Conservation (phyloP, 2,329 filamentous ascomycete species). For the Camptophora hylomeconis region DNA sequence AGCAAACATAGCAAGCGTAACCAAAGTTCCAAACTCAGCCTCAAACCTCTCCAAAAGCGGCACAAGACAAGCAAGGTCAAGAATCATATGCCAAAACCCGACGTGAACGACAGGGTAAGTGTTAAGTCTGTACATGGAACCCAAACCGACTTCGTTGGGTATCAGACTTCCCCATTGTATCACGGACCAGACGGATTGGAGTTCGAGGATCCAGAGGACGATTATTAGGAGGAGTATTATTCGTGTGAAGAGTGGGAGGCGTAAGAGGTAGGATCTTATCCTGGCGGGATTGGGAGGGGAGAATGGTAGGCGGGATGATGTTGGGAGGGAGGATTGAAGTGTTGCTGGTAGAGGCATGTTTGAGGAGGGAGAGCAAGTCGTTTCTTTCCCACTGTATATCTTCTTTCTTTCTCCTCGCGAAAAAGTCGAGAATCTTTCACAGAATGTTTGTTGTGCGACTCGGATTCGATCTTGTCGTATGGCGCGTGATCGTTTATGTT, state of each 20-base stretch:
- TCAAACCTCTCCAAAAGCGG: constrained; percentile 93
- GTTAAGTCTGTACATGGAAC: constrained; percentile 87
- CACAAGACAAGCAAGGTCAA: constrained; percentile 68
- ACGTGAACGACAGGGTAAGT: constrained; percentile 81
- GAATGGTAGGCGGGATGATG: constrained; percentile 1
- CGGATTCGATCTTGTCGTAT: too few species aligned
- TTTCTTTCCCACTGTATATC: too few species aligned
- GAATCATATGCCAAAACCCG: constrained; percentile 63
- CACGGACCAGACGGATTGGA: constrained; percentile 60
- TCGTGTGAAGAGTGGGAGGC: constrained; percentile 80
- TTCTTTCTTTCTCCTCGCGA: too few species aligned
- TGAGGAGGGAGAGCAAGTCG: too few species aligned
- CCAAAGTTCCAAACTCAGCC: constrained; percentile 78
- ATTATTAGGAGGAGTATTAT: constrained; percentile 53
- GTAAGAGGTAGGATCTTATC: constrained; percentile 66
- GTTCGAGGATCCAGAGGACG: constrained; percentile 53
- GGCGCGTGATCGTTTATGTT: too few species aligned
- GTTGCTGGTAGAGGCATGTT: not conserved
- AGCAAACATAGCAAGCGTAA: constrained; percentile 74
- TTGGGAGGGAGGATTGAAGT: too few species aligned
- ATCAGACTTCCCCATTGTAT: constrained; percentile 66
- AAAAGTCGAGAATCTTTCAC: too few species aligned
- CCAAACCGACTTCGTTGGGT: constrained; percentile 61
- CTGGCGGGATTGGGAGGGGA: constrained; percentile 55
- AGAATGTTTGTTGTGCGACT: too few species aligned